These are phyloP conservation scores for Quillaja saponaria DNA, from an alignment of 306 rosid genomes.

Conservation along the genomic window DNA sequence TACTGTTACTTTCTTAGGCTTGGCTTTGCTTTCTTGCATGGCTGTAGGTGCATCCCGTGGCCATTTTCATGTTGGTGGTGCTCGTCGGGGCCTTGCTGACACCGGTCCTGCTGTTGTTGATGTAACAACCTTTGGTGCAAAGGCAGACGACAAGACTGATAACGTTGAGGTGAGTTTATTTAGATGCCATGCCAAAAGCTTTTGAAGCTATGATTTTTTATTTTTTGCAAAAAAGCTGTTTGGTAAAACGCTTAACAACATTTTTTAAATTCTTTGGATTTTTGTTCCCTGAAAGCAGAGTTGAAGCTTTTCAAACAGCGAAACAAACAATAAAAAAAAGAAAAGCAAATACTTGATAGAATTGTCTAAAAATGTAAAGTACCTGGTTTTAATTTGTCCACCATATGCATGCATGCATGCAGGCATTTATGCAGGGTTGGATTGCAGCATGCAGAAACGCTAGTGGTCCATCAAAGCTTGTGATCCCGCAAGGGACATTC, in stretches of 20 bases:
- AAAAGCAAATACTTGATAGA: too few species aligned
- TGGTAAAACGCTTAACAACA: too few species aligned
- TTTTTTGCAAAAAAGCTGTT: too few species aligned
- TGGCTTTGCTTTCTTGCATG: conserved; percentile 14
- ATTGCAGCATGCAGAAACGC: conserved; percentile 53
- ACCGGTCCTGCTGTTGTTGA: conserved; percentile 30
- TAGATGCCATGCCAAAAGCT: background rate
- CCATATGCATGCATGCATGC: too few species aligned
- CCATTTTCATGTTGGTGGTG: background rate
- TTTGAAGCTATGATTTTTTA: too few species aligned
- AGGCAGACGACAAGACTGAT: conserved; percentile 39
- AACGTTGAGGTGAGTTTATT: conserved; percentile 32
- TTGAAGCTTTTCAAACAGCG: too few species aligned
- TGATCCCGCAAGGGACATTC: conserved; percentile 58
- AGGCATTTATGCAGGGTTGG: conserved; percentile 81
- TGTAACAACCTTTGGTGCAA: conserved; percentile 52
- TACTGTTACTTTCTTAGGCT: too few species aligned
- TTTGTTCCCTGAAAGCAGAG: too few species aligned
- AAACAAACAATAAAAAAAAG: too few species aligned
- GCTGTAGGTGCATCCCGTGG: conserved; percentile 28
- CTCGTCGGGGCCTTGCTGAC: conserved; percentile 37
- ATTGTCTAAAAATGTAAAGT: too few species aligned
- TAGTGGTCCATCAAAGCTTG: conserved; percentile 39
- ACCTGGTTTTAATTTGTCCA: too few species aligned
- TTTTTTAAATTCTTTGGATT: too few species aligned